Base-by-base conservation (phyloP, 495 filamentous ascomycete genomes). In the Aspergillus homomorphus region DNA sequence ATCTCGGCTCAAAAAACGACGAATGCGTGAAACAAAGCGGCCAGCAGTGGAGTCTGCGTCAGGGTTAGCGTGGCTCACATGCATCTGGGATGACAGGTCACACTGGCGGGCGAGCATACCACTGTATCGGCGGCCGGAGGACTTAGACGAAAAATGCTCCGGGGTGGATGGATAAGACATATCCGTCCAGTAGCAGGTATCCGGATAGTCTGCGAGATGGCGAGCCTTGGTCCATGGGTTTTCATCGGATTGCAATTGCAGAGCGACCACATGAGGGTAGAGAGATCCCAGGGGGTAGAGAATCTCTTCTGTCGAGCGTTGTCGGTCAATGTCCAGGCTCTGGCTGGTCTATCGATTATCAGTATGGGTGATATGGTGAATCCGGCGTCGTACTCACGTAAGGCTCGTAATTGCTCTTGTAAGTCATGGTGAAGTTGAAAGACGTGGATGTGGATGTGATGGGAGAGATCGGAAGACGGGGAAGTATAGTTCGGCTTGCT, bases 361-460 rank as follows among this genome's bases (percentile, higher is more conserved):
- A 53, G 38, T 19, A 24, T 45, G 20, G 4, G 28, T 16, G 22
- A 28, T 33, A 42, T 30, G 20, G 14, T 20, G 14, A 22, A 22
- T 45, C 10, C n/a, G 18, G 7, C 51, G 24, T 12, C 20, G 14
- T 26, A 72, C 71, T 67, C 59, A 74, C 70, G 55, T 75, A 73
- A 45, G 73, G 68, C 53, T 79, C 73, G 58, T 77, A 79, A 68
- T 79, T 79, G 59, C 67, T 73, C 45, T 74, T 76, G 70, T 79
- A 79, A 50, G 66, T 69, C 69, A 72, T 78, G 42, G 48, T 69
- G 59, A 22, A 43, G n/a, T 41, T 28, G 14, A 51, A 50, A 44
- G 6, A 42, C 51, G 45, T 46, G 55, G 48, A 41, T 42, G 21
- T 20, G 26, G 51, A 52, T 43, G 24, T 46, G 18, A 22, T 19